Evolutionary conservation across 495 filamentous ascomycete genomes (phyloP).

Genomic region (Podospora pseudopauciseta): DNA sequence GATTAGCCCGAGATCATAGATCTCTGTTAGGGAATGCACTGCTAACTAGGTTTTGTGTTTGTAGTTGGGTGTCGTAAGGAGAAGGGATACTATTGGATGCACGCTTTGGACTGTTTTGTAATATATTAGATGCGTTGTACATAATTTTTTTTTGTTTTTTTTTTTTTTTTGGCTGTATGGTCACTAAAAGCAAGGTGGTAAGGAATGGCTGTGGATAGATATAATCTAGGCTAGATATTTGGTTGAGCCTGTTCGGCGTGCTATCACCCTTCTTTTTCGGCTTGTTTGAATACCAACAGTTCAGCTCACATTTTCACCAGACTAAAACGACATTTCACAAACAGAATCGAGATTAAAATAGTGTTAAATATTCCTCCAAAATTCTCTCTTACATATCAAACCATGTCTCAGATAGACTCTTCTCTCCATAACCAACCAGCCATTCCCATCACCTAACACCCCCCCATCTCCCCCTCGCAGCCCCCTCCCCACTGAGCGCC

Average conservation of each 20-base stretch:
- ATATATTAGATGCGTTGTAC: neutral
- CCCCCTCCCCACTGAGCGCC: constrained; percentile 46
- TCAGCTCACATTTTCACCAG: neutral
- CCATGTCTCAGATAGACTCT: neutral
- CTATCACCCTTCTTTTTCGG: no score
- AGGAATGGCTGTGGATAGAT: no score
- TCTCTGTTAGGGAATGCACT: no score
- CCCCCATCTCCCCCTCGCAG: constrained; percentile 37
- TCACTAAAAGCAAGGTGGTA: no score
- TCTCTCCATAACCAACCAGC: neutral
- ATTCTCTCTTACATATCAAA: neutral
- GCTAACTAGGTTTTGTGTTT: neutral
- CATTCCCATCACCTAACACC: constrained; percentile 28
- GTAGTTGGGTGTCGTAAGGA: neutral
- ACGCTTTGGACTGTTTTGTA: no score
- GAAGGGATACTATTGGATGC: neutral
- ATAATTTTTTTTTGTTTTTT: neutral
- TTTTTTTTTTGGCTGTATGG: no score
- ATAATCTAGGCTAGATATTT: no score
- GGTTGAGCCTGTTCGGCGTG: no score
- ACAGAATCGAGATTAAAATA: neutral
- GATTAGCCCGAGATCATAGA: no score
- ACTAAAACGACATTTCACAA: neutral
- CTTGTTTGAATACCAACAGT: no score
- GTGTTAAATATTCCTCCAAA: neutral